Base-by-base conservation (phyloP, 192 early-diverging fungal species). In the Linderina pennispora region DNA sequence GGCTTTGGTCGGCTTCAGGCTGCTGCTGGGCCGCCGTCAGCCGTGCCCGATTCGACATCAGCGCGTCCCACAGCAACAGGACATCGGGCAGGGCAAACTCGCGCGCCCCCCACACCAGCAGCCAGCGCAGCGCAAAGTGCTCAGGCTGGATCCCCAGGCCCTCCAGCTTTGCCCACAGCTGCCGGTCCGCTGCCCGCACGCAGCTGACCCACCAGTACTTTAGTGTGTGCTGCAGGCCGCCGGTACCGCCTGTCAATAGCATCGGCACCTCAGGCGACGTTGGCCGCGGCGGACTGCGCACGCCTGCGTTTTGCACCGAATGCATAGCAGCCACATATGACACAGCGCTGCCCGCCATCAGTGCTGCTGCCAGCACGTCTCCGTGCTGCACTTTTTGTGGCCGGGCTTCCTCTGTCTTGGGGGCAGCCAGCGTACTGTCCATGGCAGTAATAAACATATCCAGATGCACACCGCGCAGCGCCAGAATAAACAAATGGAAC, bases 101-200 rank as follows among this genome's bases (percentile, higher is more conserved):
- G 55, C 88, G 86, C 6, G 85, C 80, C 24, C 79, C 79, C 31
- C 87, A 54, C 6, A 86, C 82, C 10, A 87, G 85, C 40, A 89
- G 65, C 89, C 89, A 91, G 1, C 87, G 79, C 56, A 91, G 85
- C n/a, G 80, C 75, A 57, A 83, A 91, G 52, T 83, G 88, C 36
- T 80, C 76, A 13, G 83, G 77, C 18, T 82, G 71, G 13, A 89
- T 73, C 24, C 76, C 73, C 46, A 85, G 83, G n/a, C 46, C 50
- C 28, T 79, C 75, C 35, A 89, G 36, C 62, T 84, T 71, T 23
- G 48, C 46, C 77, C 80, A 86, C 18, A 87, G 51, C 23, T 78
- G 54, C n/a, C 48, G 58, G 42, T 86, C 81, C 33, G 77, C 71
- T 43, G 62, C 54, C n/a, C 62, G 37, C 17, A 89, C 48, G 8